Evolutionary conservation across 2,329 filamentous ascomycete genomes (phyloP).

Genomic region (Calonectria hongkongensis): DNA sequence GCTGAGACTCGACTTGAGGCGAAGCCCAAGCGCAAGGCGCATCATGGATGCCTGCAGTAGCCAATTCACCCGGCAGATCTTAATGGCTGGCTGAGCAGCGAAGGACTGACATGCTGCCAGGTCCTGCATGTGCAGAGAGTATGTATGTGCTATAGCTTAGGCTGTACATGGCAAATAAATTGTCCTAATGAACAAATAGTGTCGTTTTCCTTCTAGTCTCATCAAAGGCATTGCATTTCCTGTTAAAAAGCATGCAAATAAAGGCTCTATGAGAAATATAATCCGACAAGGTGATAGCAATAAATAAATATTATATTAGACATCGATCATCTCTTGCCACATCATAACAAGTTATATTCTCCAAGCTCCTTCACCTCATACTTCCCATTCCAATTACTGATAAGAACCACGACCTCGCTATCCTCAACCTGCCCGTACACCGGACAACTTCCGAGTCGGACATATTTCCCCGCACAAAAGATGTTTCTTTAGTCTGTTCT

Average conservation of each 20-base stretch:
- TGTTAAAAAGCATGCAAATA: too few species aligned
- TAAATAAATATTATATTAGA: not conserved
- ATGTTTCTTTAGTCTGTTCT: not conserved
- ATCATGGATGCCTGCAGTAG: not conserved
- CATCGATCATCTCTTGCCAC: not conserved
- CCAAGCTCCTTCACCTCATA: not conserved
- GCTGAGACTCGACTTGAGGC: not conserved
- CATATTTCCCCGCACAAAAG: not conserved
- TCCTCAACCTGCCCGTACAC: not conserved
- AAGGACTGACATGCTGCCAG: too few species aligned
- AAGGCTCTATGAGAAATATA: too few species aligned
- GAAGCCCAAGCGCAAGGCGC: not conserved
- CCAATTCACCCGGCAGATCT: too few species aligned
- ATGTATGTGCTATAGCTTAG: too few species aligned
- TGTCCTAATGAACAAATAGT: too few species aligned
- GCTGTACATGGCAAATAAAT: too few species aligned
- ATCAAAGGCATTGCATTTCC: too few species aligned
- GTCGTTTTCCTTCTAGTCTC: too few species aligned
- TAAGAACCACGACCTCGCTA: not conserved
- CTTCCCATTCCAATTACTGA: not conserved
- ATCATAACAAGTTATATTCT: not conserved
- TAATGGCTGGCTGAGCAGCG: too few species aligned
- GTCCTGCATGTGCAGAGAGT: too few species aligned
- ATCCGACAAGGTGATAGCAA: not conserved
- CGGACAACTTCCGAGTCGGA: conserved; percentile 40